Base-by-base conservation (phyloP, 345 rosid genomes). In the Gossypium raimondii region DNA sequence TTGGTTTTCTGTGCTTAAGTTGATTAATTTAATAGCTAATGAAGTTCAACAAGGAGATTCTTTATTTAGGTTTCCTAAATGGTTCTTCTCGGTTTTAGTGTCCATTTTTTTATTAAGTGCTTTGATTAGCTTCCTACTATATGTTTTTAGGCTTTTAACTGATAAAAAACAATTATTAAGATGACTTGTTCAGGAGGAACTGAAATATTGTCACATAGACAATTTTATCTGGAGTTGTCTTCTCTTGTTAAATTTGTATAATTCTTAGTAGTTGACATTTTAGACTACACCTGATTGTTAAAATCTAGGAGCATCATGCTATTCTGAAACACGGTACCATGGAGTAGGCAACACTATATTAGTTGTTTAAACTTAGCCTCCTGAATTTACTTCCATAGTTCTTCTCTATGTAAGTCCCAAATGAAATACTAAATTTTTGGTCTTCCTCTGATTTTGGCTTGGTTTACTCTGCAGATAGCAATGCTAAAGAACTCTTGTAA, bases 401-500 rank as follows among this genome's bases (percentile, higher is more conserved):
- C 7, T 34, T 34, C 41, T 34, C 41, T 34, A 34, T 34, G 7
- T 34, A 34, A 34, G 41, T 34, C 41, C 52, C 52, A 48, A 48
- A 48, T 48, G 52, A 11, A 48, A 48, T 48, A 12, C 14, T 11
- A 48, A 4, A 48, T 14, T 41, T 52, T 13, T 9, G 20, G 64
- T 27, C 27, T 34, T 71, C 63, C 29, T 71, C 44, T 25, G 24
- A 51, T 65, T 12, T n/a, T 75, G 69, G 45, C 47, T 10, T 52
- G 61, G 50, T 77, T 72, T 74, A 8, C 63, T 55, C 2, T 86
- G 89, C 88, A 94, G 99, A 78, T 86, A 24, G 85, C 82, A 43
- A 59, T 90, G 83, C 24, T 95, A 18, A 90, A 85, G 83, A 87
- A 79, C 84, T 84, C 99, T 2, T 81, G 89, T 75, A 78, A 8